Conservation (phyloP, 805 yeast species). For the Kuraishia molischiana region DNA sequence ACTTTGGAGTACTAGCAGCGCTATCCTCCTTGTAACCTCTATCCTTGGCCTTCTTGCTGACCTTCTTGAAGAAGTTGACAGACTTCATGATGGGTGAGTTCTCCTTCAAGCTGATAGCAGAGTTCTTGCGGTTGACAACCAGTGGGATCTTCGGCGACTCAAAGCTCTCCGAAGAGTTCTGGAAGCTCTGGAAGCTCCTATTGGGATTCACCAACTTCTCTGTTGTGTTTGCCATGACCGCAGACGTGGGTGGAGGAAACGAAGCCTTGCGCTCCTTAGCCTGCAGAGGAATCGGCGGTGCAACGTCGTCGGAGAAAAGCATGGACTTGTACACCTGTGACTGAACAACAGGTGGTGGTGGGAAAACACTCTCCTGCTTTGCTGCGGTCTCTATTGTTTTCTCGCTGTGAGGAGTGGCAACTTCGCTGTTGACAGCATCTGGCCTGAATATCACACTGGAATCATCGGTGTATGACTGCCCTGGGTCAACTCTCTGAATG, state of each 20-base stretch:
- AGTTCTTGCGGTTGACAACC: not conserved
- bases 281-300: not conserved
- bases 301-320: not conserved
- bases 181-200: not conserved
- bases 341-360: not conserved
- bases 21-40: not conserved
- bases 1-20: not conserved
- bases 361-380: too few relatives aligned
- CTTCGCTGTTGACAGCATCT: too few relatives aligned
- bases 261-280: not conserved
- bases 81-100: not conserved
- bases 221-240: not conserved
- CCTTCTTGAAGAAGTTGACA: slow-evolving; percentile 1
- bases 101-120: not conserved
- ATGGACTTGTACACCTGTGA: not conserved
- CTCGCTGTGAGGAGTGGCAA: too few relatives aligned
- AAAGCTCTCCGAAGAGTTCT: not conserved
- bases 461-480: not conserved
- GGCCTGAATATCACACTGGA: not conserved
- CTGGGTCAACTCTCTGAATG: not conserved
- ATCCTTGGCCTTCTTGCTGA: not conserved
- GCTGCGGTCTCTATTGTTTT: too few relatives aligned
- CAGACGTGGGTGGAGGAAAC: not conserved
- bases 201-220: not conserved
- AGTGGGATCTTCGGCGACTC: not conserved